A percentile compares a stretch with the other conserved stretches of the same genome.
These are phyloP conservation scores for Dioszegia crocea DNA, from an alignment of 768 basidiomycete genomes.

Conservation along the genomic window DNA sequence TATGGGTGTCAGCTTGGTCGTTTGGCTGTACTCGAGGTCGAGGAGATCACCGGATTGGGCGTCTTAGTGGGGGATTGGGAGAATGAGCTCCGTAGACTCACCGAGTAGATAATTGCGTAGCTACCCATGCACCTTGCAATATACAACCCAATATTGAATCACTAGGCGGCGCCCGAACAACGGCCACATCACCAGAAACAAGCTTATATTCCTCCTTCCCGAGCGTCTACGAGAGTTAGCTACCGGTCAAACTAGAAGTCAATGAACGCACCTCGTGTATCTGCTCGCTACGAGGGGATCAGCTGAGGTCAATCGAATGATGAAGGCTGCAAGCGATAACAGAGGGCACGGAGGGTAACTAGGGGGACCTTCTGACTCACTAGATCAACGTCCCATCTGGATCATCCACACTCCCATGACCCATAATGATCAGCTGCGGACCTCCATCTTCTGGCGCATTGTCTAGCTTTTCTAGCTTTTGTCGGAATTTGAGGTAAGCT, in stretches of 20 bases:
- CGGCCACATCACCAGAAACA: constrained; percentile 56
- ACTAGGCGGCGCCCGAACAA: constrained; percentile 70
- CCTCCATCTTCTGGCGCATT: constrained; percentile 23
- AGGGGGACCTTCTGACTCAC: too few species aligned
- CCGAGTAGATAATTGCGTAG: constrained; percentile 82
- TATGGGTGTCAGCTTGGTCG: not conserved
- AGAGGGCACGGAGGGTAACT: too few species aligned
- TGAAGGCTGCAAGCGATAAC: too few species aligned
- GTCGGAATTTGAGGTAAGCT: constrained; percentile 78
- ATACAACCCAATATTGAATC: constrained; percentile 73
- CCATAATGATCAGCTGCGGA: constrained; percentile 53
- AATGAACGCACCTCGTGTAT: constrained; percentile 42
- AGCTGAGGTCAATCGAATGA: not conserved
- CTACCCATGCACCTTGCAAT: constrained; percentile 82
- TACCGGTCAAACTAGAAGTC: not conserved
- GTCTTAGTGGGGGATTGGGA: too few species aligned
- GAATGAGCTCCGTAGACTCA: too few species aligned
- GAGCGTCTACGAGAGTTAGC: constrained; percentile 32
- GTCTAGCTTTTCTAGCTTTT: constrained; percentile 53
- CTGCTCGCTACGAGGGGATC: constrained; percentile 35
- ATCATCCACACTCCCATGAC: constrained; percentile 91
- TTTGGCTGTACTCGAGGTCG: too few species aligned
- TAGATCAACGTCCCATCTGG: constrained; percentile 64
- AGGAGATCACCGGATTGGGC: too few species aligned
- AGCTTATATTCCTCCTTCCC: constrained; percentile 29